These are phyloP conservation scores for Chaetomium strumarium DNA, from an alignment of 2,329 filamentous ascomycete species.

Conservation along the genomic window DNA sequence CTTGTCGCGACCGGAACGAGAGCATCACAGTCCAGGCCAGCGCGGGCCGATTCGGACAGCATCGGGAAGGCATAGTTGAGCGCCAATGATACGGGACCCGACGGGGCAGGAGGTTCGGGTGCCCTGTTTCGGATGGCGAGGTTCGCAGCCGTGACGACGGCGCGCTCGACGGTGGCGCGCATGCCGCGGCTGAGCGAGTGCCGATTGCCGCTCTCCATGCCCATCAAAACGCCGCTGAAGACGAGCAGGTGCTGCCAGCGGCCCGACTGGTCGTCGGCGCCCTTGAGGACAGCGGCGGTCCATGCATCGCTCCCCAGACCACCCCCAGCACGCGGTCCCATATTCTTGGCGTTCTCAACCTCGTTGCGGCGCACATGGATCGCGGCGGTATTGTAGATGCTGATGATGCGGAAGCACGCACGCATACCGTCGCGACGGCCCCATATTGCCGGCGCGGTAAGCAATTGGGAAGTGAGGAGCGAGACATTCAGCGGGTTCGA, in stretches of 20 bases:
- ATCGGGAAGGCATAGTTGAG: constrained; percentile 72
- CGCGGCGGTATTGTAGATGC: constrained; percentile 65
- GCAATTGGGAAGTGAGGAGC: constrained; percentile 65
- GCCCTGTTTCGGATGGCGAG: constrained; percentile 53
- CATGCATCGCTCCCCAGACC: constrained; percentile 47
- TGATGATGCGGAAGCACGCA: constrained; percentile 60
- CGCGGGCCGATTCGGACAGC: constrained; percentile 54
- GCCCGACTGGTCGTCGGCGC: constrained; percentile 52
- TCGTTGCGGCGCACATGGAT: constrained; percentile 47
- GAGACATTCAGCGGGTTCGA: constrained; percentile 71
- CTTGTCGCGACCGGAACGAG: constrained; percentile 65
- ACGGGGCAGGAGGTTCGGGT: constrained; percentile 33
- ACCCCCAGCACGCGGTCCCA: constrained; percentile 30
- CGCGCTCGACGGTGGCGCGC: constrained; percentile 62
- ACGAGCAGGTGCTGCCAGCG: constrained; percentile 83
- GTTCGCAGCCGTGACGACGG: constrained; percentile 69
- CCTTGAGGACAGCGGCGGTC: constrained; percentile 51
- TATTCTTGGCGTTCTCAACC: constrained; percentile 33
- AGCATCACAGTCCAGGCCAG: constrained; percentile 58
- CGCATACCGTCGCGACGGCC: constrained; percentile 45
- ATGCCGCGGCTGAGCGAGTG: constrained; percentile 59
- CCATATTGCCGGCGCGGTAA: constrained; percentile 69
- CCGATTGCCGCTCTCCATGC: constrained; percentile 60
- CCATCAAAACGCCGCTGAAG: constrained; percentile 71
- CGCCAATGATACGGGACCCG: constrained; percentile 58